These are phyloP conservation scores for Aureobasidium sp. DNA, from an alignment of 2,329 filamentous ascomycete genomes.

Conservation along the genomic window DNA sequence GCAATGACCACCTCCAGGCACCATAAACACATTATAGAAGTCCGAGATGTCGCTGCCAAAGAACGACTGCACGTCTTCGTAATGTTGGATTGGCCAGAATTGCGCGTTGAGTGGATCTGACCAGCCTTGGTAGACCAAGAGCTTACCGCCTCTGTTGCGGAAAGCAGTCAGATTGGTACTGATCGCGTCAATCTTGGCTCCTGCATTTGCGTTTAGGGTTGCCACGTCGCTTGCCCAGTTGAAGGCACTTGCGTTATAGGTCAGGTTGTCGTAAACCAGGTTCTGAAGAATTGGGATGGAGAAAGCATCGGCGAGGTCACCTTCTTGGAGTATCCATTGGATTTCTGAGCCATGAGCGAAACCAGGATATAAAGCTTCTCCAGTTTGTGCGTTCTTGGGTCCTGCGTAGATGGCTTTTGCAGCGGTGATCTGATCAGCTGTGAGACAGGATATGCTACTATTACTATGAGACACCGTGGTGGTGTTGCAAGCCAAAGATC, in stretches of 20 bases:
- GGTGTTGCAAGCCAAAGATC: constrained; percentile 26
- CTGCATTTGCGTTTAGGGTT: constrained; percentile 28
- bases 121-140: constrained; percentile 37
- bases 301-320: constrained; percentile 29
- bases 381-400: constrained; percentile 22
- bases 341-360: constrained; percentile 36
- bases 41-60: constrained; percentile 25
- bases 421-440: constrained; percentile 27
- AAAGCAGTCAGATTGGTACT: constrained; percentile 28
- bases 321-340: constrained; percentile 33
- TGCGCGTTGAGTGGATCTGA: constrained; percentile 33
- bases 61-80: constrained; percentile 25
- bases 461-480: constrained; percentile 16
- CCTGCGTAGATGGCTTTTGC: constrained; percentile 31
- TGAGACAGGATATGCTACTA: constrained; percentile 25
- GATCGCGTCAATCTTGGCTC: constrained; percentile 34
- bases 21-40: constrained; percentile 34
- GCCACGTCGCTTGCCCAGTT: constrained; percentile 34
- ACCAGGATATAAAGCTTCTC: constrained; percentile 33
- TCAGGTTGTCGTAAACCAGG: constrained; percentile 33
- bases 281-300: constrained; percentile 38
- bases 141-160: constrained; percentile 29
- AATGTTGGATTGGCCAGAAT: constrained; percentile 33
- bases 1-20: constrained; percentile 35
- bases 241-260: constrained; percentile 31